Percentiles rank a stretch among this genome's conserved stretches.
Evolutionary conservation across 495 filamentous ascomycete species (phyloP).

Genomic region (Delitschia confertaspora): DNA sequence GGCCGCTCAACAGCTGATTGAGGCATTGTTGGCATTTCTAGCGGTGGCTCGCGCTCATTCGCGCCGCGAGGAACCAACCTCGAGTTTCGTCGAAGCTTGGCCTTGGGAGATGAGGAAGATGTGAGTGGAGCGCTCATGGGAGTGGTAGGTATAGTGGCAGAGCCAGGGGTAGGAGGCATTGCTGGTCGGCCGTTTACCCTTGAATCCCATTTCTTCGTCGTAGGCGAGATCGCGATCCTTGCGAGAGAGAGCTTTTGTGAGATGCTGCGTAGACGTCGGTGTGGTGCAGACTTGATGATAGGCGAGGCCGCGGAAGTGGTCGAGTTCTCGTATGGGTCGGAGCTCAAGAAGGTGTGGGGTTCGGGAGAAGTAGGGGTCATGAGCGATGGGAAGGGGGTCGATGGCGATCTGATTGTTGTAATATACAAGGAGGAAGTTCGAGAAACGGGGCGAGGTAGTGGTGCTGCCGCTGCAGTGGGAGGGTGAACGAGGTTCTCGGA

Average conservation of each 20-base stretch:
- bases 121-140: constrained; percentile 13
- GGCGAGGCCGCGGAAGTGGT: constrained; percentile 16
- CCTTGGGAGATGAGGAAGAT: constrained; percentile 3
- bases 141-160: constrained; percentile 17
- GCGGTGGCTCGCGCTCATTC: constrained; percentile 15
- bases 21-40: constrained; percentile 1
- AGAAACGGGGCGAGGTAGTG: background rate
- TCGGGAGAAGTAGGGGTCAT: constrained; percentile 12
- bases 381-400: constrained; percentile 16
- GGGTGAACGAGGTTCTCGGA: background rate
- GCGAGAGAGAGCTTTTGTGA: constrained; percentile 25
- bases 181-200: constrained; percentile 14
- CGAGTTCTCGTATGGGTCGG: constrained; percentile 24
- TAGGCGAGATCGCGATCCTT: constrained; percentile 21
- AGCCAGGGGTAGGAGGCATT: constrained; percentile 9
- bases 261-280: constrained; percentile 24
- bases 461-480: constrained; percentile 7
- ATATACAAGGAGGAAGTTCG: constrained; percentile 16
- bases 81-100: constrained; percentile 7
- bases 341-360: constrained; percentile 22
- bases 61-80: constrained; percentile 22
- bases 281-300: constrained; percentile 18
- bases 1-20: background rate
- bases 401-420: background rate
- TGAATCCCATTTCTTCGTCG: constrained; percentile 24